A percentile compares a stretch with the other conserved stretches of the same genome.
Evolutionary conservation across 768 basidiomycete species (phyloP).

Genomic region (Russula vinacea): DNA sequence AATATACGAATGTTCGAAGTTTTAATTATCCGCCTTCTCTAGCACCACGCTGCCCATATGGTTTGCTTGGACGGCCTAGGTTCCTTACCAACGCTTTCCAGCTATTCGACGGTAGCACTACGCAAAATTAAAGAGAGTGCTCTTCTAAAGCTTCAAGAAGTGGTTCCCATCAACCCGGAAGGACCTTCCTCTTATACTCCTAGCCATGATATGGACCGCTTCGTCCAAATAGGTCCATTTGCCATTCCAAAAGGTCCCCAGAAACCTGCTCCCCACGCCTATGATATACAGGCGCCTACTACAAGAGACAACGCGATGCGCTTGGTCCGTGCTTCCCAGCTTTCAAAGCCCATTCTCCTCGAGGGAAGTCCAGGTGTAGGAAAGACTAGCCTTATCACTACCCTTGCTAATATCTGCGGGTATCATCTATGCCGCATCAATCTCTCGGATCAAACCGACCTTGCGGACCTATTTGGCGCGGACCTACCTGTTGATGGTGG

Average conservation of each 20-base stretch:
- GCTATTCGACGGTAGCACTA: constrained; percentile 59
- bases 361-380: constrained; percentile 99
- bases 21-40: constrained; percentile 20
- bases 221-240: constrained; percentile 71
- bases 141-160: constrained; percentile 47
- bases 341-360: constrained; percentile 85
- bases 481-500: constrained; percentile 95
- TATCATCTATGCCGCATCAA: constrained; percentile 89
- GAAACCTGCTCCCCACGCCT: constrained; percentile 42
- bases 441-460: constrained; percentile 95
- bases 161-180: constrained; percentile 49
- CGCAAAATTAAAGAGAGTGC: constrained; percentile 62
- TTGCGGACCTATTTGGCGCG: constrained; percentile 93
- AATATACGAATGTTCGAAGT: constrained; percentile 1
- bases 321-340: constrained; percentile 83
- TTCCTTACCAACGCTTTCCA: constrained; percentile 67
- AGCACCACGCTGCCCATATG: constrained; percentile 95
- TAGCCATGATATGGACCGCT: constrained; percentile 37
- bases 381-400: constrained; percentile 89
- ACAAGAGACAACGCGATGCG: constrained; percentile 85
- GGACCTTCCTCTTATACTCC: constrained; percentile 33
- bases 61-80: constrained; percentile 86
- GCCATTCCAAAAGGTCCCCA: constrained; percentile 58
- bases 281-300: constrained; percentile 87
- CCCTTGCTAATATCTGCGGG: constrained; percentile 77